Evolutionary conservation across 768 basidiomycete species (phyloP), one percentile per base, ranked within the genome.

Genomic region (Brasilioporus rufonigricans): DNA sequence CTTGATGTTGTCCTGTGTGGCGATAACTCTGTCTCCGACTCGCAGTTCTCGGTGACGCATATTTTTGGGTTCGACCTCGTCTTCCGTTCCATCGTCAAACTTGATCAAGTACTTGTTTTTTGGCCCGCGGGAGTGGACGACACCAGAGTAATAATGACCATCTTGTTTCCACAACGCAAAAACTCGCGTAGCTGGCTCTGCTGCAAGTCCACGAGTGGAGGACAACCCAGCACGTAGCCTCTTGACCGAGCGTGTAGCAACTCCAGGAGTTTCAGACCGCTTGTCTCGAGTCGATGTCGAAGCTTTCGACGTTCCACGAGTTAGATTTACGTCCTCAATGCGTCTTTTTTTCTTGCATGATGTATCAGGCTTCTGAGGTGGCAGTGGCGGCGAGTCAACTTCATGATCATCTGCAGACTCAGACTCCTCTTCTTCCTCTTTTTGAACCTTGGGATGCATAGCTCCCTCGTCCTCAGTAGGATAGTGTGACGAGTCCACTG

Each of bases 81-180:
- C 78, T 19, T 77, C 67, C 2, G 77, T 78, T 3, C 64, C 71
- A 63, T 92, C 90, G 61, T 91, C 89, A 64, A 91, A 93, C n/a
- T 72, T 71, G 60, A 93, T 67, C 26, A 62, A 48, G 66, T 82
- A 86, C 38, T 58, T 66, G 31, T 62, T 64, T 26, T 64, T 65
- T 24, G 44, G 61, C 52, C 48, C 66, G 58, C 57, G 55, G 18
- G 74, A 72, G 50, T 82, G 64, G 26, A 88, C 76, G 33, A 69
- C 74, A 16, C 88, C 91, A 18, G 82, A 69, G 64, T 84, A 87
- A 70, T 77, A 92, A 60, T 77, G 76, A 4, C 77, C 78, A 46
- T 83, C 82, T 43, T 72, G 69, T 57, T 74, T 80, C 87, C 87
- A 89, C 12, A 85, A 64, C 10, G 86, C 88, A 60, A 87, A 84